Evolutionary conservation across 495 filamentous ascomycete species (phyloP), one percentile per base, ranked within the genome.

Genomic region (Penicillium riverlandense): DNA sequence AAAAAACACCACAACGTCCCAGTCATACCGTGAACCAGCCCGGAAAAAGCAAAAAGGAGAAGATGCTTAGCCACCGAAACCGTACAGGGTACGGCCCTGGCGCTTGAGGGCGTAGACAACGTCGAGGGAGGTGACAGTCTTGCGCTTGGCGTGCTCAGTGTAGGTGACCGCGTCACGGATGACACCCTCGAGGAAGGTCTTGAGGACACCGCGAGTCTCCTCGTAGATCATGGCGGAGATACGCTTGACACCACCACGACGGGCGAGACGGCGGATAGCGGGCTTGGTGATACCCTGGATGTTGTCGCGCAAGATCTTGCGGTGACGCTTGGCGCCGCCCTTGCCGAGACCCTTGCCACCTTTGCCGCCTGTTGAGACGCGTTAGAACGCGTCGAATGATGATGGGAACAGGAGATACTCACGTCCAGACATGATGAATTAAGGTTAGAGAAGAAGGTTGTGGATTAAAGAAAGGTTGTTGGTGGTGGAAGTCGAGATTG

Each of bases 111-210:
- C 89, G 60, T 95, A 96, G 72, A 96, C 91, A 44, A 96, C 91
- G 62, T 97, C 91, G 61, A 95, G 84, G 15, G 89, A 95, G 37
- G 90, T 95, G 76, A 96, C 90, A 38, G 90, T 96, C 87, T 96
- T 96, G 71, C 90, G 85, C 83, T 94, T 94, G 78, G 89, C 88
- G 79, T 94, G 88, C 77, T 96, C 90, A 52, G 88, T 95, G 83
- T 95, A 98, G 69, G 94, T 96, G 78, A 97, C 91, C 55, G 91
- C 91, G 55, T 96, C 91, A 78, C 89, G 90, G 72, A 99, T 99
- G 77, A 99, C 94, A 78, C 91, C 90, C 78, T 99, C 94, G 61
- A 99, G 90, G 90, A 99, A 99, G 76, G 92, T 94, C 88, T 99
- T 99, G 62, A 99, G 86, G 61, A 99, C 94, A 84, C 92, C 90